Evolutionary conservation across 176 grass and related monocot species (phyloP).

Genomic region (maize (Zea mays)): DNA sequence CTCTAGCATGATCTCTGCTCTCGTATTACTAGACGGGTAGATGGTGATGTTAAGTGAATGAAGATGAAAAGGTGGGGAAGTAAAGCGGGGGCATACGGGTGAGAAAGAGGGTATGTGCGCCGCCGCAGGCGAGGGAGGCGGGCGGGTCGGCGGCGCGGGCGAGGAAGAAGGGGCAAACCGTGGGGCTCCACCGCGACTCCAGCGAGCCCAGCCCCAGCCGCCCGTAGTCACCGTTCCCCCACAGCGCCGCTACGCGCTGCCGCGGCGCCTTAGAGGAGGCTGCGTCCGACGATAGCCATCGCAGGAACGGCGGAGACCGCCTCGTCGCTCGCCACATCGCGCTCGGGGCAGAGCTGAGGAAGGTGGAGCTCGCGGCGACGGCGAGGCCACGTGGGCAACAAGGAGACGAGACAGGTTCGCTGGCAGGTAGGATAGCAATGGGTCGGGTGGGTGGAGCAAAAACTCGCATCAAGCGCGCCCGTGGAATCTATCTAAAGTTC

Average conservation of each 20-base stretch:
- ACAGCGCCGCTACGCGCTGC: conserved; percentile 68
- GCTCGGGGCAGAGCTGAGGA: neutral
- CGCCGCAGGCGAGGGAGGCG: conserved; percentile 67
- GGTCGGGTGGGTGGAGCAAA: too few relatives aligned
- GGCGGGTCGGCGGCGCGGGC: conserved; percentile 48
- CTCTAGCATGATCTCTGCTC: neutral
- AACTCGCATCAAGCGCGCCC: too few relatives aligned
- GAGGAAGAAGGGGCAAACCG: conserved; percentile 72
- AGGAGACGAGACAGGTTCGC: neutral
- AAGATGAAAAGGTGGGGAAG: neutral
- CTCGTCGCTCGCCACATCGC: conserved; percentile 54
- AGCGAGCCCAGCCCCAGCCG: conserved; percentile 71
- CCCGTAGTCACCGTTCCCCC: conserved; percentile 94
- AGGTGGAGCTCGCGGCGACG: conserved; percentile 33
- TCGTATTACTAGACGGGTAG: neutral
- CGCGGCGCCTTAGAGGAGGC: conserved; percentile 16
- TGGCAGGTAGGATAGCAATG: too few relatives aligned
- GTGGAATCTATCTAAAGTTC: too few relatives aligned
- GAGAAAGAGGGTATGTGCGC: conserved; percentile 92
- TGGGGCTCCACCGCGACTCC: conserved; percentile 80
- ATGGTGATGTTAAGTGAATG: neutral
- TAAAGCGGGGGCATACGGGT: conserved; percentile 39
- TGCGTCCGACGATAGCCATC: conserved; percentile 23
- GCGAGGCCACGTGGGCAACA: conserved; percentile 34
- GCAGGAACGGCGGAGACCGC: conserved; percentile 28